These are phyloP conservation scores for Kuraishia ogatae DNA, from an alignment of 805 yeast genomes.

Conservation along the genomic window DNA sequence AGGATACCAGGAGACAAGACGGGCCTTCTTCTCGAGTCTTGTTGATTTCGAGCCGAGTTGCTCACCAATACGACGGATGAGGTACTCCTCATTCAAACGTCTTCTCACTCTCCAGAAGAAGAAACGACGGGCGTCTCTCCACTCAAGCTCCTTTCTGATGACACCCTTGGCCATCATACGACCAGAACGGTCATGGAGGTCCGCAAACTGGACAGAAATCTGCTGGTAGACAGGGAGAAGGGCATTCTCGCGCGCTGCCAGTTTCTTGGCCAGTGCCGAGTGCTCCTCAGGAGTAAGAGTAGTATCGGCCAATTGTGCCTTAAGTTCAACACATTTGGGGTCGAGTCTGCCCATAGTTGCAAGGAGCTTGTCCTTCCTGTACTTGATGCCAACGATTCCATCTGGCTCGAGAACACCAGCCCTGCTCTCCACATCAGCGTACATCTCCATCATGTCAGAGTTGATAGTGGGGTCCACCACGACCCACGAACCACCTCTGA, in stretches of 20 bases:
- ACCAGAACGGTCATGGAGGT: constrained; percentile 93
- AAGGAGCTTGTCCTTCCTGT: constrained; percentile 85
- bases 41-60: constrained; percentile 45
- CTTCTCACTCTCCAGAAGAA: constrained; percentile 99
- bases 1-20: constrained; percentile 85
- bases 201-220: constrained; percentile 93
- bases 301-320: constrained; percentile 45
- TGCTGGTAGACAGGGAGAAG: constrained; percentile 87
- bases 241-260: constrained; percentile 69
- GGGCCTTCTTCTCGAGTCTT: constrained; percentile 76
- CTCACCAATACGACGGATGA: constrained; percentile 64
- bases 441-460: constrained; percentile 98
- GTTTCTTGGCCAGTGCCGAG: constrained; percentile 51
- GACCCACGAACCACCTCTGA: constrained; percentile 99
- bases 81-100: constrained; percentile 86
- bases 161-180: constrained; percentile 96
- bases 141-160: constrained; percentile 75
- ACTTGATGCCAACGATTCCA: constrained; percentile 98
- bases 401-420: constrained; percentile 99
- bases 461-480: constrained; percentile 98
- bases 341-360: constrained; percentile 92
- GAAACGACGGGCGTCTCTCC: constrained; percentile 86
- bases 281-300: constrained; percentile 56
- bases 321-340: constrained; percentile 59
- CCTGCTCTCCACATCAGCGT: constrained; percentile 91